These are phyloP conservation scores for Ophiostoma pallidulum DNA, from an alignment of 2,329 filamentous ascomycete species.

Conservation along the genomic window DNA sequence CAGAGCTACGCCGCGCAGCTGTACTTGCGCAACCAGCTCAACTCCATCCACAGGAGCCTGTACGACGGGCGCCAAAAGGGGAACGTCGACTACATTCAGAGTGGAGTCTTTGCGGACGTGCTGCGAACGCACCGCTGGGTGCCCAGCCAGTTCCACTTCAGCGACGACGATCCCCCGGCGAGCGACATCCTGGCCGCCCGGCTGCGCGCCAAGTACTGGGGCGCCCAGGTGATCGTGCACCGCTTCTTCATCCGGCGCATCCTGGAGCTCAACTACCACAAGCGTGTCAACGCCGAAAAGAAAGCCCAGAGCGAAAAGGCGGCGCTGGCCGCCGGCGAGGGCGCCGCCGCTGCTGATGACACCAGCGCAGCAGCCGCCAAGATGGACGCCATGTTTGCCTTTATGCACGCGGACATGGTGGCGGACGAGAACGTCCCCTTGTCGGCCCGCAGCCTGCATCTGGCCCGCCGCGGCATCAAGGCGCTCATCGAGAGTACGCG, in stretches of 20 bases:
- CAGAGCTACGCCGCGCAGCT: conserved; percentile 55
- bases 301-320: neutral
- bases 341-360: too few relatives aligned
- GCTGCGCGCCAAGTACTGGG: conserved; percentile 89
- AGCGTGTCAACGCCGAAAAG: conserved; percentile 12
- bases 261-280: conserved; percentile 35
- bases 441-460: conserved; percentile 38
- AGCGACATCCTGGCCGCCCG: conserved; percentile 71
- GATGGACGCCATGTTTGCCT: too few relatives aligned
- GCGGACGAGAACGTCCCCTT: conserved; percentile 17
- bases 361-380: too few relatives aligned
- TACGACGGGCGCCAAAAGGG: conserved; percentile 29
- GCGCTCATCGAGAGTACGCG: conserved; percentile 77
- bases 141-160: conserved; percentile 43
- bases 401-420: neutral
- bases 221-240: conserved; percentile 81
- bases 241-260: conserved; percentile 60
- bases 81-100: conserved; percentile 31
- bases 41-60: conserved; percentile 50
- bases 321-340: conserved; percentile 12
- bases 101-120: conserved; percentile 30
- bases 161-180: conserved; percentile 55
- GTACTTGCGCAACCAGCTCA: conserved; percentile 55
- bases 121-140: conserved; percentile 32
- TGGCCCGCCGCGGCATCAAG: conserved; percentile 54